A percentile compares a stretch with the other conserved stretches of the same genome.
These are phyloP conservation scores for Xylaria polymorpha DNA, from an alignment of 2,329 filamentous ascomycete species.

Conservation along the genomic window DNA sequence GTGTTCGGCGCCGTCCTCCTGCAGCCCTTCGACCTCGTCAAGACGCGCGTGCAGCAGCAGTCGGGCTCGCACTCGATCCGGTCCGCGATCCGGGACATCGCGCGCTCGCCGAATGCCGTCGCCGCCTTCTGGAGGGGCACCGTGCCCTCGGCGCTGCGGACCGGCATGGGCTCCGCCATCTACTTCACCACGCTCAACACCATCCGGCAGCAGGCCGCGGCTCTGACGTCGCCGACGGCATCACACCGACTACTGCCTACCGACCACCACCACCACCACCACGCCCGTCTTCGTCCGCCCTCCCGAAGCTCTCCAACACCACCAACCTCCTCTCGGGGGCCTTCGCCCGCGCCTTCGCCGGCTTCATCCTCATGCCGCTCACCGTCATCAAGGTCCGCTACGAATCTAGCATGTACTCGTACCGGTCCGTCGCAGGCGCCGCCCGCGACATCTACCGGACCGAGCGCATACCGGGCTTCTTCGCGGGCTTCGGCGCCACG, in stretches of 20 bases:
- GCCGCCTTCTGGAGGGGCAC: slow-evolving; percentile 91
- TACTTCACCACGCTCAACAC: slow-evolving; percentile 93
- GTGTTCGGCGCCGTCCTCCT: slow-evolving; percentile 88
- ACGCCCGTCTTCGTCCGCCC: slow-evolving; percentile 68
- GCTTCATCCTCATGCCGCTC: slow-evolving; percentile 93
- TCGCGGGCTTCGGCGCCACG: slow-evolving; percentile 92
- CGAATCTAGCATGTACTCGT: slow-evolving; percentile 87
- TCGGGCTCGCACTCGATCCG: slow-evolving; percentile 77
- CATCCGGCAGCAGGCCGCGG: slow-evolving; percentile 75
- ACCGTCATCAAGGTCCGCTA: slow-evolving; percentile 98
- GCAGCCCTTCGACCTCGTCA: slow-evolving; percentile 94
- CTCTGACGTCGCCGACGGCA: slow-evolving; percentile 16
- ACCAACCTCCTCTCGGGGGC: slow-evolving; percentile 90
- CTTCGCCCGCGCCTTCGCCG: slow-evolving; percentile 83
- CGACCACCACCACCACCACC: slow-evolving; percentile 19
- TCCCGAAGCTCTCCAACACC: slow-evolving; percentile 84
- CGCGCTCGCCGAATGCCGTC: slow-evolving; percentile 70
- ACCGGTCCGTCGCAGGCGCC: slow-evolving; percentile 79
- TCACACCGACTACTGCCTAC: no score
- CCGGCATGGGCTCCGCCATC: slow-evolving; percentile 89
- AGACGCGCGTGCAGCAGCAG: slow-evolving; percentile 96
- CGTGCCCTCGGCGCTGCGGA: slow-evolving; percentile 90
- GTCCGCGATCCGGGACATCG: slow-evolving; percentile 75
- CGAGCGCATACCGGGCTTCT: slow-evolving; percentile 86
- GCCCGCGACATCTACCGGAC: slow-evolving; percentile 77